phyloP scores from a whole-genome alignment of 192 early-diverging fungal species.

The Rhizophagus clarus region DNA sequence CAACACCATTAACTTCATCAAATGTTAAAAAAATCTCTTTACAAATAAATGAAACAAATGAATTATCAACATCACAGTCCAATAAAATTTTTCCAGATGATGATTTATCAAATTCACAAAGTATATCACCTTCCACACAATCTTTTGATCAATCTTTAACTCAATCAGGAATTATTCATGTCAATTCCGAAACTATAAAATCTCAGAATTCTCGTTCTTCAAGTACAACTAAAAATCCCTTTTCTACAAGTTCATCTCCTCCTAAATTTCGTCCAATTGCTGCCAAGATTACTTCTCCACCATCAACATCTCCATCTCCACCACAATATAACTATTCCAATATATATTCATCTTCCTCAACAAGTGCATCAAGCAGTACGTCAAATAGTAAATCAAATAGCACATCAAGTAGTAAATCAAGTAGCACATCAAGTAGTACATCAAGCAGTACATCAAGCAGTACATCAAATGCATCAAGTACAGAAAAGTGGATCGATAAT shows the following conservation, averaged over 20 bases:
- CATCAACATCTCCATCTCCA: not conserved
- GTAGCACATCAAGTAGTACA: too few species aligned
- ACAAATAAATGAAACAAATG: not conserved
- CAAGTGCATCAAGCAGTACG: too few species aligned
- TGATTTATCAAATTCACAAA: not conserved
- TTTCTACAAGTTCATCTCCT: not conserved
- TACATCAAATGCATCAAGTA: too few species aligned
- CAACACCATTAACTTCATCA: not conserved
- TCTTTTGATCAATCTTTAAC: not conserved
- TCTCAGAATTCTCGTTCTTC: not conserved
- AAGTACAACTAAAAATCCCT: not conserved
- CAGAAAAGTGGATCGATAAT: not conserved
- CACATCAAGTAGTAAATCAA: too few species aligned
- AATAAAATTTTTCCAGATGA: not conserved
- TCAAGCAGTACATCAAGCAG: too few species aligned
- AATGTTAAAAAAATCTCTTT: not conserved
- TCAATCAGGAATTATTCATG: not conserved
- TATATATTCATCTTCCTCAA: not conserved
- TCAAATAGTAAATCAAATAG: too few species aligned
- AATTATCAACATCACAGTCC: not conserved
- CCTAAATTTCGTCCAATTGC: not conserved
- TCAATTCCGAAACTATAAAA: not conserved
- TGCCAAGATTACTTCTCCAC: not conserved
- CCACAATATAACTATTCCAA: not conserved
- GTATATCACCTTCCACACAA: not conserved